These are phyloP conservation scores for Amphichorda felina DNA, from an alignment of 2,329 filamentous ascomycete genomes.

Conservation along the genomic window DNA sequence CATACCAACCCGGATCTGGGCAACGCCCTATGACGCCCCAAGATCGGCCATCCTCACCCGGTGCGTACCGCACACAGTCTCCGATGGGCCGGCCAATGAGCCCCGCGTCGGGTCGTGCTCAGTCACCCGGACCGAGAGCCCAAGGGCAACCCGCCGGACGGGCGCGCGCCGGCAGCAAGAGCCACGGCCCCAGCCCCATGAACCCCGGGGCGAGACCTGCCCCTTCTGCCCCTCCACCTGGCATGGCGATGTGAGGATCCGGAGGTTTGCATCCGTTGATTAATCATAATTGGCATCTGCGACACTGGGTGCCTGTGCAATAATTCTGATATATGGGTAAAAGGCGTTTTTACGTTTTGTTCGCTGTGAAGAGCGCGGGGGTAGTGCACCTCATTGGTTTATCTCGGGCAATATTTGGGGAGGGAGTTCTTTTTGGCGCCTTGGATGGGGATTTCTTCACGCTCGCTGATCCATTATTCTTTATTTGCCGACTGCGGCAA, in stretches of 20 bases:
- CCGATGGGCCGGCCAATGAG: constrained; percentile 16
- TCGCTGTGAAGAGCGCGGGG: neutral
- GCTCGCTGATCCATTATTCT: no score
- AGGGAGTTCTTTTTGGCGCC: no score
- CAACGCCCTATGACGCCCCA: constrained; percentile 28
- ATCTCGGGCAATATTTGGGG: no score
- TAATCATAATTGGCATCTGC: neutral
- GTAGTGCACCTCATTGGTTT: no score
- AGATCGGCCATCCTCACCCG: constrained; percentile 8
- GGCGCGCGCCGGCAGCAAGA: constrained; percentile 25
- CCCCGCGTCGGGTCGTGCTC: constrained; percentile 17
- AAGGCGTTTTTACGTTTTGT: neutral
- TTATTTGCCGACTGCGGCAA: no score
- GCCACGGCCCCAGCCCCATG: constrained; percentile 24
- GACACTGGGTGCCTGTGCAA: neutral
- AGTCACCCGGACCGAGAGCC: constrained; percentile 30
- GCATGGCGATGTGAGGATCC: constrained; percentile 22
- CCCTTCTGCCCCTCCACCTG: constrained; percentile 30
- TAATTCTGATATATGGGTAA: neutral
- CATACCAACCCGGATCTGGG: constrained; percentile 12
- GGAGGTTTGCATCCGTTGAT: neutral
- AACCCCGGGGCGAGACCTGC: constrained; percentile 19
- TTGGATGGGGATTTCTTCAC: no score
- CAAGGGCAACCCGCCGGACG: constrained; percentile 9
- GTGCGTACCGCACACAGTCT: constrained; percentile 15